Conservation (phyloP, 2,329 filamentous ascomycete species). For the Nemania diffusa region DNA sequence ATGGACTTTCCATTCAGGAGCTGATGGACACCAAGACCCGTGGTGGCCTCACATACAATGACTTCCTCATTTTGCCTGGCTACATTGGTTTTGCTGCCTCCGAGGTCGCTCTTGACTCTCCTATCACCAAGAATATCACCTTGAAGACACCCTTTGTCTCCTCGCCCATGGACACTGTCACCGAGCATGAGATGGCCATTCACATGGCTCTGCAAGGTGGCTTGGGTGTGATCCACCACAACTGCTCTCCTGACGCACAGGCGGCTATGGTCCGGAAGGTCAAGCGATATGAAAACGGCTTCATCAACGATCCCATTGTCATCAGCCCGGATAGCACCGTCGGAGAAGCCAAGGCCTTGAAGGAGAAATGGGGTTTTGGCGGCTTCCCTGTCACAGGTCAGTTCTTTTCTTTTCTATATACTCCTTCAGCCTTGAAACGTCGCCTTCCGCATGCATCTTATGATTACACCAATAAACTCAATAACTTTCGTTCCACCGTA, state of each 20-base stretch:
- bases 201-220: conserved; percentile 92
- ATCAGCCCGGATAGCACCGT: conserved; percentile 89
- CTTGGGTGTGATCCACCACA: conserved; percentile 97
- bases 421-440: conserved; percentile 15
- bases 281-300: conserved; percentile 99
- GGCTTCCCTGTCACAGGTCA: conserved; percentile 98
- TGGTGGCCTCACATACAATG: conserved; percentile 97
- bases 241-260: conserved; percentile 97
- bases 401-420: conserved; percentile 51
- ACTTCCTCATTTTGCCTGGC: conserved; percentile 95
- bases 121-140: conserved; percentile 92
- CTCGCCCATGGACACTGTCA: conserved; percentile 99
- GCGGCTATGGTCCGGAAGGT: conserved; percentile 99
- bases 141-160: conserved; percentile 97
- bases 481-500: conserved; percentile 99
- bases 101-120: conserved; percentile 86
- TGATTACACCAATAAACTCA: conserved; percentile 83
- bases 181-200: conserved; percentile 99
- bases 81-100: conserved; percentile 98
- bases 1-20: conserved; percentile 88
- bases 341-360: conserved; percentile 88
- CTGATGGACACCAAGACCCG: conserved; percentile 91
- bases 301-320: conserved; percentile 95
- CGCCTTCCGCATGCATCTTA: conserved; percentile 50
- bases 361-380: conserved; percentile 98